A percentile compares a stretch with the other conserved stretches of the same genome.
These are phyloP conservation scores for Zygoascus biomembranicola DNA, from an alignment of 805 yeast genomes.

Conservation along the genomic window DNA sequence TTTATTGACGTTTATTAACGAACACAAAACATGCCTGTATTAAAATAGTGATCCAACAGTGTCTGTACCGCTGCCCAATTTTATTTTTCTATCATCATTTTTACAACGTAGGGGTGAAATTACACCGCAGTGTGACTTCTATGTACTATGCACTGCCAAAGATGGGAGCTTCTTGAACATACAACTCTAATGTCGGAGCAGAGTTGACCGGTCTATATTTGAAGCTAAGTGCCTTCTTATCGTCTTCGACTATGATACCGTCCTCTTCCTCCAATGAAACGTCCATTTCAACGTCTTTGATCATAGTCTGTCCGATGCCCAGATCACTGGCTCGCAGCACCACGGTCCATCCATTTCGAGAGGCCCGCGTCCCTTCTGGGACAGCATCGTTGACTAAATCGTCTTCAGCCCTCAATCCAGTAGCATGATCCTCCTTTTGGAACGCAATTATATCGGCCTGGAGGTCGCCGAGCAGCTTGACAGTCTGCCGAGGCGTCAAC, in stretches of 20 bases:
- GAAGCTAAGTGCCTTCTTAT: slow-evolving; percentile 1
- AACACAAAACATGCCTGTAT: too few species aligned
- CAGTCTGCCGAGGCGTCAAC: slow-evolving; percentile 1
- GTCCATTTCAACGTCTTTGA: slow-evolving; percentile 1
- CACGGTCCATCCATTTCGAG: slow-evolving; percentile 3
- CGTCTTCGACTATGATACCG: slow-evolving; percentile 2
- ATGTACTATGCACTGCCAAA: not conserved
- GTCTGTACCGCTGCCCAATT: too few species aligned
- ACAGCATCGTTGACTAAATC: slow-evolving; percentile 3
- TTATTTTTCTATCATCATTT: too few species aligned
- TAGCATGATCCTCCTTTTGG: not conserved
- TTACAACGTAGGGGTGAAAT: too few species aligned
- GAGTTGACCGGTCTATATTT: not conserved
- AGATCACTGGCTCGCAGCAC: not conserved
- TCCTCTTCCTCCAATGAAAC: slow-evolving; percentile 1
- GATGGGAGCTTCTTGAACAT: slow-evolving; percentile 1
- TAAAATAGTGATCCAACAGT: too few species aligned
- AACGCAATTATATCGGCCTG: slow-evolving; percentile 1
- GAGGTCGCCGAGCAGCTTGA: slow-evolving; percentile 2
- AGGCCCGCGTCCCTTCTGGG: not conserved
- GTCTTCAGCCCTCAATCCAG: not conserved
- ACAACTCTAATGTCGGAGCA: not conserved
- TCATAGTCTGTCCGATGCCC: not conserved
- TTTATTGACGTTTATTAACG: not conserved
- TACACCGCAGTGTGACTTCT: not conserved